Evolutionary conservation across 768 basidiomycete genomes (phyloP), one percentile per base, ranked within the genome.

Genomic region (Termitomyces sp.): DNA sequence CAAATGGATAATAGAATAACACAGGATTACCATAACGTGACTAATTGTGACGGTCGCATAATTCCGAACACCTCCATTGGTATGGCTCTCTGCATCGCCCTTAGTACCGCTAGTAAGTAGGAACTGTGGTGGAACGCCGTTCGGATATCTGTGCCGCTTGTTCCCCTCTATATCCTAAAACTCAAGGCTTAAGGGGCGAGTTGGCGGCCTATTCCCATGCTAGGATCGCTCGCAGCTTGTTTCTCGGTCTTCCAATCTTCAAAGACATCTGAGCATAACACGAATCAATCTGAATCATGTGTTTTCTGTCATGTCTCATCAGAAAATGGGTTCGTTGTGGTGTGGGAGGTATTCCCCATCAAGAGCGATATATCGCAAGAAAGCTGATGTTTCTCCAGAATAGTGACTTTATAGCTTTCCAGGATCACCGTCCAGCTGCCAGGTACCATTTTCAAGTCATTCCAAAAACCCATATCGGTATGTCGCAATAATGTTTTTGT

Each of bases 391-490:
- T 46, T 53, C 3, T 11, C 16, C 27, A 84, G 82, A 78, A 82
- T 57, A 68, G 73, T 1, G 62, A 63, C 4, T 82, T 83, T 57
- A 55, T 84, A 11, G 82, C 81, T 4, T 85, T 85, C 52, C 66
- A 71, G 45, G 84, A 85, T 60, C 69, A 68, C 45, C 72, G 63
- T n/a, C 83, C 84, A 5, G 78, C 81, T 1, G 72, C 78, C 45
- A 59, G 65, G 53, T 71, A 81, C 40, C 84, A 85, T 61, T 70
- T 82, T 37, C 77, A 77, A 53, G 59, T 86, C 41, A 74, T 82
- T 27, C 81, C 84, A 4, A 84, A 76, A 61, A 58, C 34, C 5
- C 84, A 86, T 58, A 79, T 84, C 7, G 65, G 84, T 82, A 56
- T 25, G 75, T 66, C 21, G 23, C 35, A 53, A 14, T 21, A 25